Evolutionary conservation across 2,329 filamentous ascomycete genomes (phyloP), one percentile per base, ranked within the genome.

Genomic region (Trichoderma sp.): DNA sequence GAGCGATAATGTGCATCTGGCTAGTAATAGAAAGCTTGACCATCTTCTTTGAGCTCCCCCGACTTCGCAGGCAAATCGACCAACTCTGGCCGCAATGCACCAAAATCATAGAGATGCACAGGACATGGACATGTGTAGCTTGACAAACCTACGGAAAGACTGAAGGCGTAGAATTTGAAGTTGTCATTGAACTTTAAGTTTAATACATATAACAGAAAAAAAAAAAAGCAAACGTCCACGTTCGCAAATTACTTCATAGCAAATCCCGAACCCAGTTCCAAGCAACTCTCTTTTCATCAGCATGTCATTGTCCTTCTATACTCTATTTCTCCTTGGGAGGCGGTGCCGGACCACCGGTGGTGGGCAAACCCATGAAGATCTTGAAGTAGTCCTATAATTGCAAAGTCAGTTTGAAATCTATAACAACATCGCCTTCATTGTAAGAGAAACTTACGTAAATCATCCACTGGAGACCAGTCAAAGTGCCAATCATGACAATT

Each of bases 381-480:
- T 96, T 95, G 86, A 94, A 94, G 73, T 91, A 93, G 76, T 95
- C 91, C 86, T 89, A 70, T 5, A 49, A 66, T 72, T 55, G 68
- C 59, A 69, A 77, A 63, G 77, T 74, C 66, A 52, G 49, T 54
- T 51, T 51, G 21, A 6, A 14, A 46, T 46, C 26, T 21, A 28
- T n/a, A 49, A 39, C 14, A 59, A 32, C 43, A 13, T 24, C n/a
- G 14, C 46, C 26, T 11, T 37, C 5, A 4, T 13, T 10, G 3
- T 18, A 28, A n/a, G n/a, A n/a, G 8, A 3, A 37, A 80, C 85
- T 84, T 75, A 87, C 91, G 82, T 94, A 96, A 78, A 94, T 96
- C 90, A 96, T 93, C 93, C 93, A 97, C 83, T 97, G 94, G 71
- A 97, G 82, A 69, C 92, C 93, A 24, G 92, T 96, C 76, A 91